Percentiles rank a stretch among this genome's conserved stretches.
Conservation (phyloP, 352 stramenopile genomes). For the Globisporangium echinulatum region DNA sequence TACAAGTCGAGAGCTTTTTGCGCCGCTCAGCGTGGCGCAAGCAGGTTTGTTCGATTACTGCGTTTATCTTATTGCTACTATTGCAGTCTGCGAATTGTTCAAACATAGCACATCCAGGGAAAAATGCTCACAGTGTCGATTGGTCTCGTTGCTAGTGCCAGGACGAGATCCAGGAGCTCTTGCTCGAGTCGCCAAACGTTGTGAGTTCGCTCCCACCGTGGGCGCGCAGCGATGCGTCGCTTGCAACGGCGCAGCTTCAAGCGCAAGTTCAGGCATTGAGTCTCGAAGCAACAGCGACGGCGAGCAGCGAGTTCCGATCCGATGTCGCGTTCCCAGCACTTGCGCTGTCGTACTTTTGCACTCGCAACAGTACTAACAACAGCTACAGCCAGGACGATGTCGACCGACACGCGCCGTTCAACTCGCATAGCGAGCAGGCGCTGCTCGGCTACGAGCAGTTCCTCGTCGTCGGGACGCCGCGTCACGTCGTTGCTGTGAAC, state of each 20-base stretch:
- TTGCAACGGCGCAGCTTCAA: constrained; percentile 30
- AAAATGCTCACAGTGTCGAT: not conserved
- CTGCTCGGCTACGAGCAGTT: constrained; percentile 50
- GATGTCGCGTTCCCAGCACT: constrained; percentile 44
- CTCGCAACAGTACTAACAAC: constrained; percentile 4
- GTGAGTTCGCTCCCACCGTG: constrained; percentile 65
- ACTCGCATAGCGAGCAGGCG: constrained; percentile 36
- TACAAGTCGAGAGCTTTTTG: constrained; percentile 47
- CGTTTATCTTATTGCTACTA: too few relatives aligned
- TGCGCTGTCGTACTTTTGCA: constrained; percentile 42
- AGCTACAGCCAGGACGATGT: not conserved
- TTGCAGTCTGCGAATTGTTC: too few relatives aligned
- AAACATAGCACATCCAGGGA: too few relatives aligned
- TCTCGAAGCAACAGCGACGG: not conserved
- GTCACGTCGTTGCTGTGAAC: constrained; percentile 48
- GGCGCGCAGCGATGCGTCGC: constrained; percentile 41
- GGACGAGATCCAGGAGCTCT: constrained; percentile 33
- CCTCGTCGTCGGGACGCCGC: constrained; percentile 40
- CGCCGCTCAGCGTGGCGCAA: constrained; percentile 24
- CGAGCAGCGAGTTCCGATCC: constrained; percentile 12
- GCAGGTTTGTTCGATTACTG: constrained; percentile 17
- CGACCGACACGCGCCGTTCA: constrained; percentile 24
- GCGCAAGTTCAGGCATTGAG: constrained; percentile 15
- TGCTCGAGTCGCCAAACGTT: constrained; percentile 47
- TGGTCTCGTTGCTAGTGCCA: constrained; percentile 15